phyloP scores from a whole-genome alignment of 176 grass and related monocot species.

The Echinochloa phyllopogon region DNA sequence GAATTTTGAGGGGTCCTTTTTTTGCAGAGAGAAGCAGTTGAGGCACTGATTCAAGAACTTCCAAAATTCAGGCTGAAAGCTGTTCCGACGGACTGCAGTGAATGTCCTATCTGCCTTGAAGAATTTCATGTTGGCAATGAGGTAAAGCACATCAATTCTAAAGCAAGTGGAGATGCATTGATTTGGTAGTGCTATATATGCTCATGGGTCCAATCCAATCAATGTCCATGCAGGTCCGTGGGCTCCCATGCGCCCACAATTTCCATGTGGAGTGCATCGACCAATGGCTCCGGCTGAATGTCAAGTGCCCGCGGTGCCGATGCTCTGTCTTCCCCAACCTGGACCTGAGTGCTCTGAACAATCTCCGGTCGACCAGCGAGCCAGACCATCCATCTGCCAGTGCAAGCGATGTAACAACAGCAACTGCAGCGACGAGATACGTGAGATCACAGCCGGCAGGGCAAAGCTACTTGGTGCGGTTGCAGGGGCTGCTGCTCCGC shows the following conservation, averaged over 20 bases:
- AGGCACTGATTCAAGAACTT: slow-evolving; percentile 96
- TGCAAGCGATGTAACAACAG: slow-evolving; percentile 54
- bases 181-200: not conserved
- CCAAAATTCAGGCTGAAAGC: slow-evolving; percentile 92
- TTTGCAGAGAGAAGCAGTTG: slow-evolving; percentile 90
- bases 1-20: slow-evolving; percentile 20
- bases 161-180: not conserved
- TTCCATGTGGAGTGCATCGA: slow-evolving; percentile 98
- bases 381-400: slow-evolving; percentile 52
- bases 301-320: slow-evolving; percentile 92
- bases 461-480: slow-evolving; percentile 69
- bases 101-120: slow-evolving; percentile 97
- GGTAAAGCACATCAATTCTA: slow-evolving; percentile 35
- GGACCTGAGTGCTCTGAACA: slow-evolving; percentile 89
- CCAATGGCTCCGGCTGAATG: slow-evolving; percentile 91
- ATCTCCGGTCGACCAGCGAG: slow-evolving; percentile 57
- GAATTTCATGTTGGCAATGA: slow-evolving; percentile 93
- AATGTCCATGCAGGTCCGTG: slow-evolving; percentile 66
- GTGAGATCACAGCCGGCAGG: slow-evolving; percentile 48
- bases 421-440: slow-evolving; percentile 45
- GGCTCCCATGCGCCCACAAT: slow-evolving; percentile 94
- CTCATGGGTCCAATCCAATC: not conserved
- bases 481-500: slow-evolving; percentile 68
- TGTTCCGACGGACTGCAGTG: slow-evolving; percentile 90
- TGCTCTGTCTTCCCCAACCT: slow-evolving; percentile 98